Conservation (phyloP, 164 flowering plant species). For the Cinnamomum micranthum region DNA sequence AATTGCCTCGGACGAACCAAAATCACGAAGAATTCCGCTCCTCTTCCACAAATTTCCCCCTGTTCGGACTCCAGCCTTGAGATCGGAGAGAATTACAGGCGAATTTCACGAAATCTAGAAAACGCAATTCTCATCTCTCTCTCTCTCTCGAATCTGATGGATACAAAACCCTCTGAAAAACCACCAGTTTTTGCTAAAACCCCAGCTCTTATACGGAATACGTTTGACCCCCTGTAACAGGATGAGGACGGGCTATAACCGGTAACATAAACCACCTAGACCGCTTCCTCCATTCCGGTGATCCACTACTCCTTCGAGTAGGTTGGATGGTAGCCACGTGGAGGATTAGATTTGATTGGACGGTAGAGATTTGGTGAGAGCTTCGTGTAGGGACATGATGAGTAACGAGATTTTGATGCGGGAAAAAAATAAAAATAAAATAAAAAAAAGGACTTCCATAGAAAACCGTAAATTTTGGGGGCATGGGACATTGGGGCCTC, state of each 20-base stretch:
- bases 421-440: too few relatives aligned
- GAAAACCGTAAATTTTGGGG: too few relatives aligned
- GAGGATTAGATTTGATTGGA: neutral
- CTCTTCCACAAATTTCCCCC: neutral
- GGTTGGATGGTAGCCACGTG: conserved; percentile 13
- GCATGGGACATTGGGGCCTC: too few relatives aligned
- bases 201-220: conserved; percentile 23
- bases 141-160: conserved; percentile 6
- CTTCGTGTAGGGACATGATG: neutral
- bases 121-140: neutral
- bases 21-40: conserved; percentile 7
- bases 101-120: conserved; percentile 11
- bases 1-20: neutral
- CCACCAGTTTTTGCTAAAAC: conserved; percentile 18
- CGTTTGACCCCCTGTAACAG: conserved; percentile 18
- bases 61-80: neutral
- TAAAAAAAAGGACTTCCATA: neutral
- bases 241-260: conserved; percentile 6
- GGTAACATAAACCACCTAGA: conserved; percentile 19
- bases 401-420: neutral
- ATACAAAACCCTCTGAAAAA: conserved; percentile 26
- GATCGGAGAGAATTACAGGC: conserved; percentile 4
- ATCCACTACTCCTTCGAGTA: conserved; percentile 17
- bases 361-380: neutral
- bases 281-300: conserved; percentile 21